Conservation (phyloP, 1,284 basidiomycete species). For the Ganoderma leucocontextum region DNA sequence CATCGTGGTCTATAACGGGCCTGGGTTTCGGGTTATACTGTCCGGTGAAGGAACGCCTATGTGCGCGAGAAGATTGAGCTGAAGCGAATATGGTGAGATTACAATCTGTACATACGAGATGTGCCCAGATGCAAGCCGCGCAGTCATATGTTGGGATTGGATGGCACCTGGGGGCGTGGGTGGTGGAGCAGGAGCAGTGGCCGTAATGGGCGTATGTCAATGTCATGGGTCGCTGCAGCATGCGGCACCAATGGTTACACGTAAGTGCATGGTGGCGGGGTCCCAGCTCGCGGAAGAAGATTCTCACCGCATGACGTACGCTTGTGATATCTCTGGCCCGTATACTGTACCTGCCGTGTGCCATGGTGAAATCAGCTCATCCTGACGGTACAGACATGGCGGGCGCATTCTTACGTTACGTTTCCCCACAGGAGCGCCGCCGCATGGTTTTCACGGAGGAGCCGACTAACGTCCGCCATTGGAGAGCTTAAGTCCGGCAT, state of each 20-base stretch:
- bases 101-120: slow-evolving; percentile 2
- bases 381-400: slow-evolving; percentile 1
- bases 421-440: slow-evolving; percentile 12
- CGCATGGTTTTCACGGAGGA: not conserved
- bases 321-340: not conserved
- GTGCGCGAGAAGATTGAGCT: not conserved
- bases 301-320: not conserved
- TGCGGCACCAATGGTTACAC: slow-evolving; percentile 6
- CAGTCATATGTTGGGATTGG: not conserved
- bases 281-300: slow-evolving; percentile 3
- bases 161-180: not conserved
- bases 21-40: not conserved
- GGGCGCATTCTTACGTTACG: slow-evolving; percentile 5
- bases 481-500: slow-evolving; percentile 12
- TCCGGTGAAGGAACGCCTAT: slow-evolving; percentile 4
- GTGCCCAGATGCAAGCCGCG: not conserved
- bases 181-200: not conserved
- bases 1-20: not conserved
- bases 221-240: slow-evolving; percentile 6
- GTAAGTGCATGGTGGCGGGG: not conserved
- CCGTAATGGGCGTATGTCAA: slow-evolving; percentile 2
- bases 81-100: slow-evolving; percentile 5
- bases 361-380: not conserved
- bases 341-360: not conserved
- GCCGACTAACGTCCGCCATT: slow-evolving; percentile 1